These are phyloP conservation scores for Linanthus parryae DNA, from an alignment of 148 eudicot genomes.

Conservation along the genomic window DNA sequence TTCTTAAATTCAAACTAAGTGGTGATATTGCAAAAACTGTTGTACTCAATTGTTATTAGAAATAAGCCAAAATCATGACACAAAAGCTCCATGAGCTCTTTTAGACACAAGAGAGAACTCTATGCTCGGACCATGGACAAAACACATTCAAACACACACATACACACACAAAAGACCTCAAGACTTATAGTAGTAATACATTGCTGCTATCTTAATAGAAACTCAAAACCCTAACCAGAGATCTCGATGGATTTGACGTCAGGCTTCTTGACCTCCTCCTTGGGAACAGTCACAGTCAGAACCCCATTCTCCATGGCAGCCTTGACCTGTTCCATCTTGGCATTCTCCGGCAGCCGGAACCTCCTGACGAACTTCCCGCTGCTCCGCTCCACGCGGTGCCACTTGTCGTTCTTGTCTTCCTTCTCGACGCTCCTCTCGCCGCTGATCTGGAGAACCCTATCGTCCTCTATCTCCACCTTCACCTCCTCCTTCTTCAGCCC, in stretches of 20 bases:
- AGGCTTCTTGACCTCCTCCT: constrained; percentile 46
- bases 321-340: constrained; percentile 41
- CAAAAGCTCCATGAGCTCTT: no score
- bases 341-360: constrained; percentile 55
- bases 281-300: constrained; percentile 50
- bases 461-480: constrained; percentile 61
- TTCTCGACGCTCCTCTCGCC: constrained; percentile 52
- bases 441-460: constrained; percentile 48
- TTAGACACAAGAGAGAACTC: no score
- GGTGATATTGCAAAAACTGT: no score
- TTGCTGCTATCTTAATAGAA: no score
- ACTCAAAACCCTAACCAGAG: no score
- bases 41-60: no score
- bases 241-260: constrained; percentile 42
- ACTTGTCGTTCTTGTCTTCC: constrained; percentile 46
- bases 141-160: no score
- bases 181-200: no score
- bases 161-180: no score
- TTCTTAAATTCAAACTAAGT: no score
- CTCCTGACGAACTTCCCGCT: constrained; percentile 58
- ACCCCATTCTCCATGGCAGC: constrained; percentile 51
- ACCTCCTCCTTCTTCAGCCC: constrained; percentile 53
- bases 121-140: no score
- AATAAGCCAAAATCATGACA: no score
- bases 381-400: constrained; percentile 65